Base-by-base conservation (phyloP, 257 asterid genomes). In the Ajuga chamaepitys region DNA sequence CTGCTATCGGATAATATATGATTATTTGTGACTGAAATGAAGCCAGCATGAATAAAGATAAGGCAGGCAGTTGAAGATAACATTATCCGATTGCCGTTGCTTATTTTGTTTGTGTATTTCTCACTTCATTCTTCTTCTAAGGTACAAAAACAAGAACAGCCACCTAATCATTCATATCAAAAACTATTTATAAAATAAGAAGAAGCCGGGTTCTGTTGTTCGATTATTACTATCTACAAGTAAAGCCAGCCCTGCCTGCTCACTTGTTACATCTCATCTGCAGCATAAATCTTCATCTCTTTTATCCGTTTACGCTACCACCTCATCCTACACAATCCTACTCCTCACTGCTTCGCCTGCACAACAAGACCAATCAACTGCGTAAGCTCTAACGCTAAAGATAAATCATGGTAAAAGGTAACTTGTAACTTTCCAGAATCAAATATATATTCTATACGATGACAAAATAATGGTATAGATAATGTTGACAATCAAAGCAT, bases 311-410 rank as follows among this genome's bases (percentile, higher is more conserved):
- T 58, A 47, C 24, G 81, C 80, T 52, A 35, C 70, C 25, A 18
- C 69, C 20, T 46, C 48, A 48, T 8, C 17, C 28, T 30, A 48
- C 63, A 42, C 55, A 28, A 18, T 26, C 67, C 64, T 57, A 61
- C 57, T 28, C 65, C 54, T 81, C 71, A 85, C 62, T 78, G 81
- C 78, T 82, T 85, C 4, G 92, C 88, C 92, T 85, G 86, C 22
- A 58, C 16, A 66, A 51, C 9, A 51, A 5, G 3, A 38, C 21
- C 16, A 3, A 59, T 0, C 12, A 13, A 26, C 28, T 34, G 2
- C 2, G 50, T 20, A 38, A 59, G 22, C 0, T 34, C 17, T 16
- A 57, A 16, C 16, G 45, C 45, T 9, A 16, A 35, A 14, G 12
- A 4, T 26, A 26, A 12, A 55, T 55, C 41, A 4, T 30, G 5